Base-by-base conservation (phyloP, 1,139 yeast species). In the Hemisphaericaspora lyxosophila region DNA sequence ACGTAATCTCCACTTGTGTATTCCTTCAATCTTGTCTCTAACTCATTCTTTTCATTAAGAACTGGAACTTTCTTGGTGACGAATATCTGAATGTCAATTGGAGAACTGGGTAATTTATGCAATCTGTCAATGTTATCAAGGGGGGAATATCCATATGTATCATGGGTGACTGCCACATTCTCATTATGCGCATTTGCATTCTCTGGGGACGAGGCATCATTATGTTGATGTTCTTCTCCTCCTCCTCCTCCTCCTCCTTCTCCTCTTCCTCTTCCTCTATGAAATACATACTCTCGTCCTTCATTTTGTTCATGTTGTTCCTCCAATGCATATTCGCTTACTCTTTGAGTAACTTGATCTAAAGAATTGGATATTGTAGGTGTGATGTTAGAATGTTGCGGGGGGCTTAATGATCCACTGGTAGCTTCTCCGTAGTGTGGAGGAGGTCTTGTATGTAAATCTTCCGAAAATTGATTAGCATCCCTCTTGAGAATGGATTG, bases 401-500 rank as follows among this genome's bases (percentile, higher is more conserved):
- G n/a, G 8, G 62, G 56, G 2, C 65, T 53, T 8, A 64, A 54
- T 5, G 62, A 53, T 1, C 67, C 53, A 38, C 60, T 59, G 3
- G 49, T 30, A 4, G 61, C 52, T 35, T 65, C 75, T 4, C 68
- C 72, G 44, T 71, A 71, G 3, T 46, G 55, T 1, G 78, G 78
- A 1, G 77, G 77, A 2, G 78, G 77, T 7, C 50, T 44, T 0
- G 61, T 61, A 14, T 57, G 48, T 16, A 64, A 52, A 40, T 67
- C 62, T 43, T 71, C 77, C 38, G 52, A 56, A 41, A 71, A 71
- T 46, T 72, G 76, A 26, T 51, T 50, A 40, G 68, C 73, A 44
- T 70, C 73, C 39, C 82, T 51, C 41, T 73, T 73, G 42, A 79
- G 63, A 41, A 80, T 67, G 19, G 77, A 68, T 47, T 75, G 80